Base-by-base conservation (phyloP, 1,139 yeast species). In the Blastobotrys buckinghamii region DNA sequence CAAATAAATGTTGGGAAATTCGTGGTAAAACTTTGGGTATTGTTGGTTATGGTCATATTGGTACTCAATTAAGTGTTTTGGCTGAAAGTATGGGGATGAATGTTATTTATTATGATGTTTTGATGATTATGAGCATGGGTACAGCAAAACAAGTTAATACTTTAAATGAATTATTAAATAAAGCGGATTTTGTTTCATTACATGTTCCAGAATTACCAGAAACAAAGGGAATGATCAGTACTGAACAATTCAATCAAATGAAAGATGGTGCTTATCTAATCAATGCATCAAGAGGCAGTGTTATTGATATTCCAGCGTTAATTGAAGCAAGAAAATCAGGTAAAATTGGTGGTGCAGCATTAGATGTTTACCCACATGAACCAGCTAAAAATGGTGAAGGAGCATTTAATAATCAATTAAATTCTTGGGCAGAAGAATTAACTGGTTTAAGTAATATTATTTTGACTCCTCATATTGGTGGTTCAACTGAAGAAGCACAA, bases 21-120 rank as follows among this genome's bases (percentile, higher is more conserved):
- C 85, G 99, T 73, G 98, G 99, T 60, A 92, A 92, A 73, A 92
- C 98, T 48, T 77, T 92, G 60, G 99, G 98, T 56, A 92, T 92
- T 63, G 77, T 92, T 33, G 99, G 99, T 57, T 92, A 94, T 64
- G 99, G 99, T 60, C 99, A 92, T 69, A 94, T 92, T 71, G 99
- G 99, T 62, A 76, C 97, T 41, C 99, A 92, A 73, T 81, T 92
- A 66, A 86, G 96, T 7, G 98, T 92, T 20, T 76, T 92, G 59
- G 97, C 99, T 43, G 99, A 92, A 76, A 81, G 97, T 42, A 83
- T 92, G 83, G 99, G 99, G 73, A 85, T 92, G 96, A 86, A 85
- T 60, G 97, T 92, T 50, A 75, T 92, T 55, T 92, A 92, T 73
- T 89, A 89, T 68, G 99, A 92, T 69, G 84, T 87, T 41, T 69